Evolutionary conservation across 2,329 filamentous ascomycete genomes (phyloP), one percentile per base, ranked within the genome.

Genomic region (Neofusicoccum sp.): DNA sequence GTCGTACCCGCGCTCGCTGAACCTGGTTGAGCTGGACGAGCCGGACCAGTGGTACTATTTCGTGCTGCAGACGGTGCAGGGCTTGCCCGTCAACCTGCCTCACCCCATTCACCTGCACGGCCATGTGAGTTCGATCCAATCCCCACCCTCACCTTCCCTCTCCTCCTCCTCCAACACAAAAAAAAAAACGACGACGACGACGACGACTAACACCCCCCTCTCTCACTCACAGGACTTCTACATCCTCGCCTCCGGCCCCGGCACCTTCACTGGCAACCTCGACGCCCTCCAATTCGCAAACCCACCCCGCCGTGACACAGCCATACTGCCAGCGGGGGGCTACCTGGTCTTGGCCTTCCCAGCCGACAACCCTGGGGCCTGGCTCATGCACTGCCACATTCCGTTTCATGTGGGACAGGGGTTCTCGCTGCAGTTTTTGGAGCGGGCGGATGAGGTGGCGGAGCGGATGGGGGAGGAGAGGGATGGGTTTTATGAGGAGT

Each of bases 381-480:
- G 67, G 67, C 65, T 77, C 16, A 76, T 77, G 75, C 75, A 77
- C 61, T 77, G 75, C 64, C 75, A 77, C 47, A 75, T 77, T 14
- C 73, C 61, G 6, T 63, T 45, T n/a, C 61, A 56, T 12, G 60
- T 62, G n/a, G 60, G 60, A 1, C 73, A 76, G 56, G 74, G 74
- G 1, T 77, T 89, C 16, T 79, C 77, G 5, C 73, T 85, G 36
- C 81, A 86, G 69, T 85, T 85, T 67, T 66, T 86, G 12, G 85
- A 83, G 69, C 69, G 76, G 34, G 69, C 71, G 54, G 61, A 65
- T 16, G 71, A 73, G 62, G 73, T 74, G 6, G 48, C 63, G 31
- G 63, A 65, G 7, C 37, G 34, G 12, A 22, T 61, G 37, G 22
- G 22, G 22, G 22, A 22, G 22, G 22, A 22, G 22, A 22, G 22